phyloP scores from a whole-genome alignment of 768 basidiomycete species.

The Rhodotorula taiwanensis region DNA sequence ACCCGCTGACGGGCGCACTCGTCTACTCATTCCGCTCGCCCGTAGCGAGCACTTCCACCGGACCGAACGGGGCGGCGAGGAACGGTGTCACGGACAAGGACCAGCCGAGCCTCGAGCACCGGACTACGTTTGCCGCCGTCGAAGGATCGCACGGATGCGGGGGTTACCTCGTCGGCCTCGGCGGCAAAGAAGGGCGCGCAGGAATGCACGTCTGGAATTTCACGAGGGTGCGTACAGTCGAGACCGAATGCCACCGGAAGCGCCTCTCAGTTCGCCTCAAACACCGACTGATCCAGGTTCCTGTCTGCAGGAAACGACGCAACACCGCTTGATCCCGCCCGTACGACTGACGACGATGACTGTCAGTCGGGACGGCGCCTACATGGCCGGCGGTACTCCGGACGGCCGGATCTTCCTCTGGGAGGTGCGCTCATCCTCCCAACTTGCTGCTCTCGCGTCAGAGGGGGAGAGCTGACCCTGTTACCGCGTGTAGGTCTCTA shows the following conservation, averaged over 20 bases:
- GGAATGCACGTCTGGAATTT: conserved; percentile 82
- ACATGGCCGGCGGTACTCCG: conserved; percentile 78
- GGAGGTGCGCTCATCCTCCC: conserved; percentile 69
- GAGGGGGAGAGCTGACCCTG: neutral
- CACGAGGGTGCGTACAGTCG: conserved; percentile 64
- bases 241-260: too few species aligned
- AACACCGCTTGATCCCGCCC: conserved; percentile 75
- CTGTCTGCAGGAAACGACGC: conserved; percentile 39
- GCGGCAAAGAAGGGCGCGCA: conserved; percentile 80
- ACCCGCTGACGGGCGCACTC: conserved; percentile 28
- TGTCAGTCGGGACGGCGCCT: conserved; percentile 62
- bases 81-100: neutral
- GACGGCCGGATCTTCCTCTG: conserved; percentile 89
- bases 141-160: conserved; percentile 66
- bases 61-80: neutral
- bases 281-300: too few species aligned
- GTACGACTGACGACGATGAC: conserved; percentile 79
- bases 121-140: conserved; percentile 53
- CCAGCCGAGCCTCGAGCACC: conserved; percentile 1
- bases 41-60: conserved; percentile 6
- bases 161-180: conserved; percentile 61
- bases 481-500: conserved; percentile 40
- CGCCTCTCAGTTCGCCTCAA: too few species aligned
- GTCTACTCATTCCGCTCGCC: conserved; percentile 33
- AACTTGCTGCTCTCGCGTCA: conserved; percentile 18